A percentile compares a stretch with the other conserved stretches of the same genome.
Conservation (phyloP, 768 basidiomycete species). For the Mycena venus region DNA sequence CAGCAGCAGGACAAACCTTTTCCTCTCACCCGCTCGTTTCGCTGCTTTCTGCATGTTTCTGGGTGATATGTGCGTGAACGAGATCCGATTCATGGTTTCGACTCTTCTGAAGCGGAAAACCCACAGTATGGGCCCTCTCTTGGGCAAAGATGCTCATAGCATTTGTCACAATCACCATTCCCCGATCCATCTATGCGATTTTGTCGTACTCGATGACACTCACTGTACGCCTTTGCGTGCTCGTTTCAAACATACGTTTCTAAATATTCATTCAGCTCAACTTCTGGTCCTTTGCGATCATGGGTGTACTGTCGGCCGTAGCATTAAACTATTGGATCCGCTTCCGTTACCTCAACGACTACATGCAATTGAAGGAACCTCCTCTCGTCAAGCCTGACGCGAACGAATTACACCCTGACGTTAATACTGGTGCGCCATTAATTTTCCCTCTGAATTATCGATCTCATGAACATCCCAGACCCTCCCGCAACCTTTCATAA, state of each 20-base stretch:
- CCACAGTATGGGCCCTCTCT: constrained; percentile 83
- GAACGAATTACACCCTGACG: constrained; percentile 92
- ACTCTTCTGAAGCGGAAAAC: constrained; percentile 18
- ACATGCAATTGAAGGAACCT: constrained; percentile 82
- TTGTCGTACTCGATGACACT: constrained; percentile 92
- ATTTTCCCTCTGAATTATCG: not conserved
- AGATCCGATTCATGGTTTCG: constrained; percentile 4
- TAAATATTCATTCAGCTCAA: constrained; percentile 69
- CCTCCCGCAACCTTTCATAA: constrained; percentile 89
- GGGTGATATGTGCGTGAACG: constrained; percentile 79
- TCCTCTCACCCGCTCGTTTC: constrained; percentile 78
- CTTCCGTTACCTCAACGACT: constrained; percentile 82
- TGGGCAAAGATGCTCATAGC: constrained; percentile 82
- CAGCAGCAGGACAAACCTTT: not conserved
- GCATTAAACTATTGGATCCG: constrained; percentile 89
- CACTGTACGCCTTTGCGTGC: constrained; percentile 64
- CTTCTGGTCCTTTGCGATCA: constrained; percentile 90
- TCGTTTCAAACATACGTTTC: not conserved
- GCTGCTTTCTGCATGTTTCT: constrained; percentile 85
- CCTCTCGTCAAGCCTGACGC: constrained; percentile 87
- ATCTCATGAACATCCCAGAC: constrained; percentile 53
- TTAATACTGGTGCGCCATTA: constrained; percentile 68
- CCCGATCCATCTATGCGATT: constrained; percentile 80
- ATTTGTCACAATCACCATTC: constrained; percentile 87
- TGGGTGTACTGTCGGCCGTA: constrained; percentile 76